These are phyloP conservation scores for Penicillium goetzii DNA, from an alignment of 495 filamentous ascomycete species.

Conservation along the genomic window DNA sequence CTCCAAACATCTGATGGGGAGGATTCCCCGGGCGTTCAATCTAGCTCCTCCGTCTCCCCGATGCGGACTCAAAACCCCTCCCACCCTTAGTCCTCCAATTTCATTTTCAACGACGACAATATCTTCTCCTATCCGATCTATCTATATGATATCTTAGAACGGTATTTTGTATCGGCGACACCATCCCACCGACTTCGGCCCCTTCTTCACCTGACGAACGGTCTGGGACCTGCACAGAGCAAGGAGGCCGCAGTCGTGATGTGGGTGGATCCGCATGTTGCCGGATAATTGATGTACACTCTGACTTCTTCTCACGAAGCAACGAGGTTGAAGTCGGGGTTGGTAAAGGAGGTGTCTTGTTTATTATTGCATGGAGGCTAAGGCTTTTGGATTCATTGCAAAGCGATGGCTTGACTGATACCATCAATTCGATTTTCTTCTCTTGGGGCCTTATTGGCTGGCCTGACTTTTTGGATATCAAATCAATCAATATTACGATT, in stretches of 20 bases:
- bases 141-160: slow-evolving; percentile 24
- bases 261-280: slow-evolving; percentile 7
- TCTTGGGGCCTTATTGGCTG: slow-evolving; percentile 1
- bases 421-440: slow-evolving; percentile 30
- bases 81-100: slow-evolving; percentile 17
- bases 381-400: slow-evolving; percentile 25
- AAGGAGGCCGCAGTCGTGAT: not conserved
- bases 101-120: slow-evolving; percentile 10
- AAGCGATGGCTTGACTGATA: slow-evolving; percentile 31
- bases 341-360: slow-evolving; percentile 15
- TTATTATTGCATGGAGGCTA: slow-evolving; percentile 28
- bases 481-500: slow-evolving; percentile 11
- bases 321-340: slow-evolving; percentile 19
- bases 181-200: not conserved
- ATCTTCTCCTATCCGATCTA: slow-evolving; percentile 23
- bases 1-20: slow-evolving; percentile 20
- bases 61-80: slow-evolving; percentile 17
- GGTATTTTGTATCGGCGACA: slow-evolving; percentile 15
- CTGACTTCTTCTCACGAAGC: slow-evolving; percentile 17
- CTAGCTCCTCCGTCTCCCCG: slow-evolving; percentile 27
- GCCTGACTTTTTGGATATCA: slow-evolving; percentile 1
- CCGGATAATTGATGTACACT: slow-evolving; percentile 23
- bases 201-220: slow-evolving; percentile 1
- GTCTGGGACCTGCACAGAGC: slow-evolving; percentile 16
- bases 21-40: slow-evolving; percentile 31